A percentile compares a stretch with the other conserved stretches of the same genome.
Conservation (phyloP, 1,284 basidiomycete genomes). For the Cryptococcus sp. region DNA sequence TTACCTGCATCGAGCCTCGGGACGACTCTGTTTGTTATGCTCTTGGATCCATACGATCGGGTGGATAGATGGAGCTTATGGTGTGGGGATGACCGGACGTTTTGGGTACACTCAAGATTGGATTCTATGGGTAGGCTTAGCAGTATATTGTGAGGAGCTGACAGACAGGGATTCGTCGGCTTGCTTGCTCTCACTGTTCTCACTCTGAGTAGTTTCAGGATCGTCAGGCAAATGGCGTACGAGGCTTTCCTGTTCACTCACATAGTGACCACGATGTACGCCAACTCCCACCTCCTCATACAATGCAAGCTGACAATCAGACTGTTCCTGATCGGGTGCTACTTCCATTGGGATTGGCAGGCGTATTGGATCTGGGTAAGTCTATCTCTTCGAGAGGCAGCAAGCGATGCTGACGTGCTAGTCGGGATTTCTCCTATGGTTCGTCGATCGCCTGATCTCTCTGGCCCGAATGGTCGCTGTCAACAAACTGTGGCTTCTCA, state of each 20-base stretch:
- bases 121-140: neutral
- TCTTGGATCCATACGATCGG: conserved; percentile 22
- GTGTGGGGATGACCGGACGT: neutral
- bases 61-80: neutral
- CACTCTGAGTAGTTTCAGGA: conserved; percentile 50
- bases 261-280: conserved; percentile 44
- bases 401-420: conserved; percentile 4
- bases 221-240: conserved; percentile 50
- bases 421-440: conserved; percentile 45
- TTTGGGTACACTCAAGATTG: neutral
- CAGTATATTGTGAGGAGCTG: neutral
- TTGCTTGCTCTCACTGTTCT: conserved; percentile 37
- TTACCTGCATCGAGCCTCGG: conserved; percentile 47
- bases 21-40: conserved; percentile 37
- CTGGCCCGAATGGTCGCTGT: conserved; percentile 52
- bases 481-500: conserved; percentile 46
- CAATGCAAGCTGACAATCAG: conserved; percentile 9
- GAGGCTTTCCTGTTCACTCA: conserved; percentile 55
- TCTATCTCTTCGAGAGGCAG: neutral
- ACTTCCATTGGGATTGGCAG: conserved; percentile 35
- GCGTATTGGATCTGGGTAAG: conserved; percentile 36
- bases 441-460: conserved; percentile 59
- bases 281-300: neutral
- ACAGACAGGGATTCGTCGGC: conserved; percentile 21
- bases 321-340: conserved; percentile 35